Evolutionary conservation across 1,139 yeast species (phyloP).

Genomic region (Diutina pseudorugosa): DNA sequence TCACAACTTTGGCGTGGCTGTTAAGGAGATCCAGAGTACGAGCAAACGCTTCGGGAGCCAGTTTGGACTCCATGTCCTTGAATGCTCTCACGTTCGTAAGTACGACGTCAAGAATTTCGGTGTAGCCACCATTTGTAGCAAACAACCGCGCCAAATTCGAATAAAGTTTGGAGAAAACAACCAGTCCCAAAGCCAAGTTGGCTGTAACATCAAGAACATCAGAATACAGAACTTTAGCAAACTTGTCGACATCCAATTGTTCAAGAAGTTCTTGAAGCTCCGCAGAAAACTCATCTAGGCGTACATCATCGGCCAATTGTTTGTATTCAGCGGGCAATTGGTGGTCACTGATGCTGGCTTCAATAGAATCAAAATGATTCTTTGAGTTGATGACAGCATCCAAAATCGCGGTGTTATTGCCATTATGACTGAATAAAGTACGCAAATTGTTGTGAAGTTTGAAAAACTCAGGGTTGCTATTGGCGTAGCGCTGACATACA

Average conservation of each 20-base stretch:
- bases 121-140: slow-evolving; percentile 18
- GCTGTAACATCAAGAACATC: slow-evolving; percentile 10
- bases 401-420: slow-evolving; percentile 12
- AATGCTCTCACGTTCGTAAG: slow-evolving; percentile 20
- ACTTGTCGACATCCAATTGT: slow-evolving; percentile 12
- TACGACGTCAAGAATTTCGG: slow-evolving; percentile 24
- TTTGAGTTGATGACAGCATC: slow-evolving; percentile 13
- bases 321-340: slow-evolving; percentile 11
- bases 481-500: slow-evolving; percentile 8
- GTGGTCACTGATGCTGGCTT: background rate
- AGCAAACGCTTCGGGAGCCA: background rate
- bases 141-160: slow-evolving; percentile 22
- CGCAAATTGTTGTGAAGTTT: slow-evolving; percentile 21
- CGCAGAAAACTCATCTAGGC: slow-evolving; percentile 20
- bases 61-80: slow-evolving; percentile 14
- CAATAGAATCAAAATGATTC: slow-evolving; percentile 7
- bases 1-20: background rate
- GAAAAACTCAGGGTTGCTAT: background rate
- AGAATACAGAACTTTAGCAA: slow-evolving; percentile 8
- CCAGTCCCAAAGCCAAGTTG: slow-evolving; percentile 8
- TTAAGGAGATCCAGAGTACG: background rate
- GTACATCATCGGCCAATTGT: slow-evolving; percentile 27
- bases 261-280: slow-evolving; percentile 20
- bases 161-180: slow-evolving; percentile 17
- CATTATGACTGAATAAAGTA: slow-evolving; percentile 14